phyloP scores from a whole-genome alignment of 176 grass and related monocot species.

The Pontederia crassipes region DNA sequence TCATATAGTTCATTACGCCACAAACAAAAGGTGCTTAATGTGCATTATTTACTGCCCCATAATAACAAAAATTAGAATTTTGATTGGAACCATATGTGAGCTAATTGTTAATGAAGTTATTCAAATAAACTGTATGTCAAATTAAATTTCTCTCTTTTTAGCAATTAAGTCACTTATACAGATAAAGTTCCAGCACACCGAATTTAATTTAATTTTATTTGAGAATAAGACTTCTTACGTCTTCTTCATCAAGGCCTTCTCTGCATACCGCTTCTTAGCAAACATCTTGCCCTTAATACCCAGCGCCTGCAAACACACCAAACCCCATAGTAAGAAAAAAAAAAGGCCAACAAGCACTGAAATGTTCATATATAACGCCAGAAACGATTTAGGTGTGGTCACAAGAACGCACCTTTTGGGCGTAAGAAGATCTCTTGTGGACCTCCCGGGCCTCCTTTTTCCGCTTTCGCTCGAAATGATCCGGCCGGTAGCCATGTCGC shows the following conservation, averaged over 20 bases:
- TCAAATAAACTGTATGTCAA: too few relatives aligned
- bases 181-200: too few relatives aligned
- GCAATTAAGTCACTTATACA: too few relatives aligned
- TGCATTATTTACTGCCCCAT: too few relatives aligned
- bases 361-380: background rate
- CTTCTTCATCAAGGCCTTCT: conserved; percentile 93
- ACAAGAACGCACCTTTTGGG: conserved; percentile 34
- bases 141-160: too few relatives aligned
- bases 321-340: background rate
- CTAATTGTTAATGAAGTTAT: too few relatives aligned
- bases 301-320: conserved; percentile 25
- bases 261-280: conserved; percentile 72
- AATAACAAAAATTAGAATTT: too few relatives aligned
- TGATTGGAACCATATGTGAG: too few relatives aligned
- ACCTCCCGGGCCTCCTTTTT: conserved; percentile 76
- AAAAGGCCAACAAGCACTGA: background rate
- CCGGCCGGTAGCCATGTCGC: conserved; percentile 64
- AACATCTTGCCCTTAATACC: conserved; percentile 88
- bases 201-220: background rate
- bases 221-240: conserved; percentile 38
- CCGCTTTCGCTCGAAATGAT: conserved; percentile 68
- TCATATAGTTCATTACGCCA: too few relatives aligned
- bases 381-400: background rate
- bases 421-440: conserved; percentile 40
- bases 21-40: too few relatives aligned